phyloP scores from a whole-genome alignment of 257 asterid genomes.

The Coffea eugenioides region DNA sequence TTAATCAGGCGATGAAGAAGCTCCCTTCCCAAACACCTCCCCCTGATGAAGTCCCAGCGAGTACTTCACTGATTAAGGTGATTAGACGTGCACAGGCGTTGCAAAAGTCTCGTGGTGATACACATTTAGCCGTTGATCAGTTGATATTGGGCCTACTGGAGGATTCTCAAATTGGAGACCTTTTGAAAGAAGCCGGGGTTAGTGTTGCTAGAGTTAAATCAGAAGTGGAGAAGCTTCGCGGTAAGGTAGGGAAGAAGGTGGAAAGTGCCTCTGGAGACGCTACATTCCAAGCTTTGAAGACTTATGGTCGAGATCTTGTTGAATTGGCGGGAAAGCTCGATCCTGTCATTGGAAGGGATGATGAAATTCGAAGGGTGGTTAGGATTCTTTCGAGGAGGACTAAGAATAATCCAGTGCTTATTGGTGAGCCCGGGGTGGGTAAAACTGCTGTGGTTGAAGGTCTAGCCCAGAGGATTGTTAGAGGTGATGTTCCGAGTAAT shows the following conservation, averaged over 20 bases:
- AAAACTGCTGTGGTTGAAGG: conserved; percentile 44
- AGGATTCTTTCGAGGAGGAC: conserved; percentile 33
- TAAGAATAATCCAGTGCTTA: conserved; percentile 36
- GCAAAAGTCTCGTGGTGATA: conserved; percentile 32
- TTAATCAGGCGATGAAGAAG: conserved; percentile 36
- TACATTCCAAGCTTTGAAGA: conserved; percentile 34
- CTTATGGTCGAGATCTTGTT: conserved; percentile 42
- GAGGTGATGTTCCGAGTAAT: conserved; percentile 31
- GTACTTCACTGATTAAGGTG: conserved; percentile 33
- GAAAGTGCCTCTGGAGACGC: conserved; percentile 42
- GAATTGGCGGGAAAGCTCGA: conserved; percentile 39
- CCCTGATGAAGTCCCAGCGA: conserved; percentile 37
- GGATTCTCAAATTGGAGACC: conserved; percentile 39
- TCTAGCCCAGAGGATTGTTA: conserved; percentile 31
- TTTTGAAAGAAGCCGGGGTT: conserved; percentile 32
- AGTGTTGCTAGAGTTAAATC: conserved; percentile 23
- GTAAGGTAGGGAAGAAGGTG: conserved; percentile 34
- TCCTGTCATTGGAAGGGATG: conserved; percentile 41
- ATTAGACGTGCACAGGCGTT: conserved; percentile 28
- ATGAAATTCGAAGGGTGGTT: conserved; percentile 32
- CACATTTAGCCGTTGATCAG: conserved; percentile 37
- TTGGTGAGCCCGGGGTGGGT: conserved; percentile 41
- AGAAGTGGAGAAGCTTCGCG: conserved; percentile 36
- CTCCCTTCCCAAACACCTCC: conserved; percentile 38
- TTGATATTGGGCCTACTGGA: conserved; percentile 36